Evolutionary conservation across 2,329 filamentous ascomycete genomes (phyloP).

Genomic region (Aspergillus fumigatiaffinis): DNA sequence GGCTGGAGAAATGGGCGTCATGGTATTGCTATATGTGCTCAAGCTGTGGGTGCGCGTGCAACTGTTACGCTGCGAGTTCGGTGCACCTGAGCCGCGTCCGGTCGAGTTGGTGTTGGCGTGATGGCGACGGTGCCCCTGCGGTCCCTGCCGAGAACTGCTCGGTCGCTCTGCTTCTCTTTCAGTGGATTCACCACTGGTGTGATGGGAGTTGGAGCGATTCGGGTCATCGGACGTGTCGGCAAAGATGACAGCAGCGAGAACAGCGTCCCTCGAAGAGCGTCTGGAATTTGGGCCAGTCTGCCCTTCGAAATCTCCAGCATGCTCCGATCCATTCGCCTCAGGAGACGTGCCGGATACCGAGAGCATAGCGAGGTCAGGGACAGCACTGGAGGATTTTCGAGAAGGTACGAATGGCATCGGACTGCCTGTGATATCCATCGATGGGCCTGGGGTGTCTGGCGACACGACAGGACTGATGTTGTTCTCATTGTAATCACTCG

Average conservation of each 20-base stretch:
- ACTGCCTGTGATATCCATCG: slow-evolving; percentile 33
- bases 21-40: slow-evolving; percentile 41
- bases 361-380: slow-evolving; percentile 25
- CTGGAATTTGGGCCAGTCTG: slow-evolving; percentile 9
- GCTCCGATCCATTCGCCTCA: slow-evolving; percentile 8
- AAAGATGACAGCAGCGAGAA: slow-evolving; percentile 26
- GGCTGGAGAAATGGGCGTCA: slow-evolving; percentile 39
- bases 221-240: slow-evolving; percentile 19
- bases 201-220: slow-evolving; percentile 8
- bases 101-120: slow-evolving; percentile 34
- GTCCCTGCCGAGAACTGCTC: slow-evolving; percentile 27
- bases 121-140: slow-evolving; percentile 19
- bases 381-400: slow-evolving; percentile 30
- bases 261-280: slow-evolving; percentile 20
- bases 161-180: slow-evolving; percentile 22
- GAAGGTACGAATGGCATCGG: slow-evolving; percentile 17
- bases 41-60: slow-evolving; percentile 39
- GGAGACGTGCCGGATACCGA: slow-evolving; percentile 19
- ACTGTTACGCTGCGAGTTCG: slow-evolving; percentile 34
- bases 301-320: slow-evolving; percentile 6
- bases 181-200: slow-evolving; percentile 5
- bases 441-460: slow-evolving; percentile 32
- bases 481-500: slow-evolving; percentile 28
- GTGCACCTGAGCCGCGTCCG: slow-evolving; percentile 29
- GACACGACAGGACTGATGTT: slow-evolving; percentile 32